These are phyloP conservation scores for Lipomyces orientalis DNA, from an alignment of 805 yeast genomes.

Conservation along the genomic window DNA sequence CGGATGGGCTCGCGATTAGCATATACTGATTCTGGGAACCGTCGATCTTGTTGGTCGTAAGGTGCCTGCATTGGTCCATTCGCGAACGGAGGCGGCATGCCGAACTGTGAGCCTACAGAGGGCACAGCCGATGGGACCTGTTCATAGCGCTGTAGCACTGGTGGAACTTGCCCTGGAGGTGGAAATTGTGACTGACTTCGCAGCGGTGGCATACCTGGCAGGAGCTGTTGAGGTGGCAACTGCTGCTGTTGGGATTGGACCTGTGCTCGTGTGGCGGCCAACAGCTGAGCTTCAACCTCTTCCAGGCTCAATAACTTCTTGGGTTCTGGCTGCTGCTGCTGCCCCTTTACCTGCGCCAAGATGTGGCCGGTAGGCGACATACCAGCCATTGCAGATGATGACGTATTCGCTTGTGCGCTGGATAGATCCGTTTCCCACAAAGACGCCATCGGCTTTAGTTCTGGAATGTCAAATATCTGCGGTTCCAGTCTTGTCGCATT, in stretches of 20 bases:
- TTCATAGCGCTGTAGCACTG: not conserved
- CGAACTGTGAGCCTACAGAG: not conserved
- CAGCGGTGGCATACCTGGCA: constrained; percentile 2
- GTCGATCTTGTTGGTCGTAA: constrained; percentile 16
- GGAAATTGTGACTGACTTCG: constrained; percentile 24
- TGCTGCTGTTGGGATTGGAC: constrained; percentile 35
- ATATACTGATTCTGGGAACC: constrained; percentile 1
- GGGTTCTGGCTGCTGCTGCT: constrained; percentile 35
- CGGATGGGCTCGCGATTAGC: constrained; percentile 29
- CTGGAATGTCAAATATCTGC: constrained; percentile 38
- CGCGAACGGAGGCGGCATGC: constrained; percentile 2
- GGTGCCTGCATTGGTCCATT: constrained; percentile 43
- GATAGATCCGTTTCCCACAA: constrained; percentile 58
- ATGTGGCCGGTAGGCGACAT: not conserved
- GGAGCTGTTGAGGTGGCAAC: constrained; percentile 3
- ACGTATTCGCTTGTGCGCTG: not conserved
- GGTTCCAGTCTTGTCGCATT: constrained; percentile 4
- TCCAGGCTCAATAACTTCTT: constrained; percentile 71
- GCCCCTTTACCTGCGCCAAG: not conserved
- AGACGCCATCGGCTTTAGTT: constrained; percentile 71
- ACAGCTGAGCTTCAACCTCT: constrained; percentile 81
- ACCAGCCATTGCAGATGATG: constrained; percentile 14
- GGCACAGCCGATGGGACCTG: not conserved
- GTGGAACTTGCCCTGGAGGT: not conserved
- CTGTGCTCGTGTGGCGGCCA: constrained; percentile 47